These are phyloP conservation scores for Rheum nobile DNA, from an alignment of 148 eudicot genomes.

Conservation along the genomic window DNA sequence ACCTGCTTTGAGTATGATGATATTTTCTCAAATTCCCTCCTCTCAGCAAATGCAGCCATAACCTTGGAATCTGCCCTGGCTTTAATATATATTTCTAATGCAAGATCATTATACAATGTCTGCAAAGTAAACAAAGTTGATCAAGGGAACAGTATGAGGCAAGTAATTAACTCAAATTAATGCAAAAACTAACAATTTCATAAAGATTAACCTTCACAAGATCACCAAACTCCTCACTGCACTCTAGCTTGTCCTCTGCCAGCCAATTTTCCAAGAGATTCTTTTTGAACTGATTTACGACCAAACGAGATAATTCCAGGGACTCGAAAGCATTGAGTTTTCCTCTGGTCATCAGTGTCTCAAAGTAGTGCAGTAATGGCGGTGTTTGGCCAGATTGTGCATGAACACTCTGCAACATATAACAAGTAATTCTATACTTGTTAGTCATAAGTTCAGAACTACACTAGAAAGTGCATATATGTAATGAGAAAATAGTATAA, in stretches of 20 bases:
- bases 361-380: constrained; percentile 87
- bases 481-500: too few species aligned
- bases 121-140: constrained; percentile 20
- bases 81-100: constrained; percentile 84
- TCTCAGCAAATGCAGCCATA: constrained; percentile 93
- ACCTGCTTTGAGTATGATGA: constrained; percentile 91
- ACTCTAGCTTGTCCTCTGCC: constrained; percentile 95
- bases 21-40: constrained; percentile 93
- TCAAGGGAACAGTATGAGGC: not conserved
- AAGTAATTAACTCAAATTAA: not conserved
- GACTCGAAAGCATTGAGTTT: constrained; percentile 93
- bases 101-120: constrained; percentile 97
- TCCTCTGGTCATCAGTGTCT: constrained; percentile 72
- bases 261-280: constrained; percentile 92
- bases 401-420: constrained; percentile 72
- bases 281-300: constrained; percentile 91
- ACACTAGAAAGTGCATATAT: too few species aligned
- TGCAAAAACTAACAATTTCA: not conserved
- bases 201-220: constrained; percentile 70
- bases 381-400: constrained; percentile 97
- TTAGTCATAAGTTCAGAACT: too few species aligned
- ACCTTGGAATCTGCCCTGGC: constrained; percentile 97
- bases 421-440: too few species aligned
- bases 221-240: constrained; percentile 98
- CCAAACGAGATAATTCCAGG: constrained; percentile 82